A percentile compares a stretch with the other conserved stretches of the same genome.
phyloP scores from a whole-genome alignment of 495 filamentous ascomycete species.

The Hypoxylon subgilvum region DNA sequence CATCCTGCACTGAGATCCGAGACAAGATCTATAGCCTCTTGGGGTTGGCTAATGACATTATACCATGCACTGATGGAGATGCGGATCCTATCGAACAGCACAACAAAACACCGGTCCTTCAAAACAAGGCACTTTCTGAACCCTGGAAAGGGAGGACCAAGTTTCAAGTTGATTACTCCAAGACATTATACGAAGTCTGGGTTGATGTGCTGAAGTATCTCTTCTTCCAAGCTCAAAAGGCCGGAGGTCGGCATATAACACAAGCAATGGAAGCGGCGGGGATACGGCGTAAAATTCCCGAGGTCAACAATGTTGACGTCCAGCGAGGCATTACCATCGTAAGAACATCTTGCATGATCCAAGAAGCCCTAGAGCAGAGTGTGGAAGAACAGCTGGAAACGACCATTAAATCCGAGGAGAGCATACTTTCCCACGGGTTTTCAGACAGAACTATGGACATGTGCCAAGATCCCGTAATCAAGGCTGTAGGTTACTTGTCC shows the following conservation, averaged over 20 bases:
- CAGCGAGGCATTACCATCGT: neutral
- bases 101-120: neutral
- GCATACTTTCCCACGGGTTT: neutral
- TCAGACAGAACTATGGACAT: neutral
- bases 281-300: neutral
- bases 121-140: neutral
- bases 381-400: neutral
- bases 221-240: neutral
- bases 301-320: neutral
- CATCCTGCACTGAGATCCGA: neutral
- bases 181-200: neutral
- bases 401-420: neutral
- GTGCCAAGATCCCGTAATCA: neutral
- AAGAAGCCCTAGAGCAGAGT: neutral
- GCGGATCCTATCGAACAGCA: neutral
- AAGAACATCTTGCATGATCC: neutral
- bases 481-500: slow-evolving; percentile 3
- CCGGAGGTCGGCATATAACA: neutral
- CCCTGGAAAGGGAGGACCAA: neutral
- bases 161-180: slow-evolving; percentile 6
- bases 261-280: neutral
- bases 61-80: neutral
- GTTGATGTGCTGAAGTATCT: slow-evolving; percentile 1
- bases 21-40: slow-evolving; percentile 3
- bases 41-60: slow-evolving; percentile 6